Percentiles rank a stretch among this genome's conserved stretches.
phyloP scores from a whole-genome alignment of 352 stramenopile species.

The Phytophthora megakarya region DNA sequence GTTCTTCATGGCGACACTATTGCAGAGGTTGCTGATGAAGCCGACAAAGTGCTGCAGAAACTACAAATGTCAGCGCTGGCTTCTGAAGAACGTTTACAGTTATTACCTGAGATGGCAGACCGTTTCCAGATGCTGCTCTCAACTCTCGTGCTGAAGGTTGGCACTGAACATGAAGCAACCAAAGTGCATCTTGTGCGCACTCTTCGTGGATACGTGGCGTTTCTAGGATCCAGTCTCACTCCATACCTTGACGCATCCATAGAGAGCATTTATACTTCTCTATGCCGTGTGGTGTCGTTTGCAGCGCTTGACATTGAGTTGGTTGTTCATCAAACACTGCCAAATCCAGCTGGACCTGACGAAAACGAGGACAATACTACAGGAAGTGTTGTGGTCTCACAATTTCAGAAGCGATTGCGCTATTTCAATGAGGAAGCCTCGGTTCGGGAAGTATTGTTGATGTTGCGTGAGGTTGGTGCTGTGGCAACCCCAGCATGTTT shows the following conservation, averaged over 20 bases:
- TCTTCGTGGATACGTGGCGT: conserved; percentile 69
- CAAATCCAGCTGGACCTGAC: conserved; percentile 9
- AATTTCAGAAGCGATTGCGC: conserved; percentile 81
- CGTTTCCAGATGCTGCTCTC: conserved; percentile 78
- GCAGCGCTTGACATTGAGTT: conserved; percentile 78
- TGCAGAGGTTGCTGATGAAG: conserved; percentile 29
- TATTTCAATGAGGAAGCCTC: conserved; percentile 78
- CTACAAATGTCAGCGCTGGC: conserved; percentile 41
- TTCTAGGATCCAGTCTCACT: conserved; percentile 47
- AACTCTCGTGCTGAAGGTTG: conserved; percentile 63
- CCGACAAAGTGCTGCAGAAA: conserved; percentile 33
- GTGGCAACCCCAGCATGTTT: conserved; percentile 60
- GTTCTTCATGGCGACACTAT: conserved; percentile 67
- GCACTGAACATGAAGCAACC: conserved; percentile 64
- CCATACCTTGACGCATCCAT: conserved; percentile 60
- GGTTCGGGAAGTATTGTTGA: conserved; percentile 42
- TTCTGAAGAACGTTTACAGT: conserved; percentile 53
- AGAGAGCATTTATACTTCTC: conserved; percentile 47
- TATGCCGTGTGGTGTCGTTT: conserved; percentile 60
- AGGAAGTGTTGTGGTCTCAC: conserved; percentile 47
- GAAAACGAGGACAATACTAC: not conserved
- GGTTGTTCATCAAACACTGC: conserved; percentile 56
- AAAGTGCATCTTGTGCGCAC: conserved; percentile 66
- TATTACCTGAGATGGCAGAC: conserved; percentile 65
- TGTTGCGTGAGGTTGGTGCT: conserved; percentile 57